Percentiles rank a stretch among this genome's conserved stretches.
Conservation (phyloP, 768 basidiomycete species). For the Russula brevipes region DNA sequence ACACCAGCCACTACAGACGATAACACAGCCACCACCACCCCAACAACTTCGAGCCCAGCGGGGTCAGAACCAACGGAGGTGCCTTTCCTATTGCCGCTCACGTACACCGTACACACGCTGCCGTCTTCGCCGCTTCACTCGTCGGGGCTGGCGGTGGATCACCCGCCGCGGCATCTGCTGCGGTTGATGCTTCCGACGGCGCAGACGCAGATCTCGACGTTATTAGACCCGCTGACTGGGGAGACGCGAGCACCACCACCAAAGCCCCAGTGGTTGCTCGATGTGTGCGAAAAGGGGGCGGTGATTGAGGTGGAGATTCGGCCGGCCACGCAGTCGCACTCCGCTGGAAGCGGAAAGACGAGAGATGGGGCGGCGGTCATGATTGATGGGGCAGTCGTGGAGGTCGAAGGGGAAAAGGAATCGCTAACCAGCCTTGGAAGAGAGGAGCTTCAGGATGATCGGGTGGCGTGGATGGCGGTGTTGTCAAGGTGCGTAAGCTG, state of each 20-base stretch:
- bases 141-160: conserved; percentile 51
- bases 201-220: conserved; percentile 67
- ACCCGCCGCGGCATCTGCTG: conserved; percentile 64
- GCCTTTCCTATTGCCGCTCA: conserved; percentile 44
- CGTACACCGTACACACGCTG: conserved; percentile 62
- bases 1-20: neutral
- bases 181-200: conserved; percentile 78
- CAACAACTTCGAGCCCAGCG: neutral
- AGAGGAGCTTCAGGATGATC: conserved; percentile 72
- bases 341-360: conserved; percentile 26
- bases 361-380: conserved; percentile 34
- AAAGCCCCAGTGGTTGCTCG: conserved; percentile 68
- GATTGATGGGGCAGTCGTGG: conserved; percentile 38
- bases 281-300: conserved; percentile 55
- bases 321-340: conserved; percentile 34
- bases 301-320: conserved; percentile 53
- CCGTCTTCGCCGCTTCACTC: conserved; percentile 81
- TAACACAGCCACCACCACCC: neutral
- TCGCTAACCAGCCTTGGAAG: conserved; percentile 63
- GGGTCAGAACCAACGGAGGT: neutral
- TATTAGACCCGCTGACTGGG: conserved; percentile 78
- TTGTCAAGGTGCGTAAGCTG: conserved; percentile 52
- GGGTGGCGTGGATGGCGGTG: conserved; percentile 57
- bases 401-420: conserved; percentile 70
- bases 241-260: conserved; percentile 53